Base-by-base conservation (phyloP, 2,329 filamentous ascomycete species). In the Diaporthe sp. region DNA sequence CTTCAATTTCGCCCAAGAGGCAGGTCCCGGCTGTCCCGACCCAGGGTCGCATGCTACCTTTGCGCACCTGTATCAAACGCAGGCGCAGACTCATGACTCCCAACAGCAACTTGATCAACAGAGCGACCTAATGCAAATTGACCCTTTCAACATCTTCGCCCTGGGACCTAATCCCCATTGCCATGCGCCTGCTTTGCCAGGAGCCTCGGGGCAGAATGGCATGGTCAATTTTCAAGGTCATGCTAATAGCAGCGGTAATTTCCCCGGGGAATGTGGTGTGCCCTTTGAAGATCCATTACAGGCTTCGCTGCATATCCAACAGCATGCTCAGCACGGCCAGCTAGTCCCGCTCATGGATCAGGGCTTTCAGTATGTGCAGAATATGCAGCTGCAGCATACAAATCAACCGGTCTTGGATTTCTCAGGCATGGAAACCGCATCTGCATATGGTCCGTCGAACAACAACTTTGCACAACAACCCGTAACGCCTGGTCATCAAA, bases 131-230 rank as follows among this genome's bases (percentile, higher is more conserved):
- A 61, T 31, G 15, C 58, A 65, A 17, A 10, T 34, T 47, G 71
- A 55, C 37, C 34, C 71, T 44, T 73, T 73, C 47, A 28, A 63
- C 20, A 63, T 34, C 13, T 44, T 55, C 15, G 57, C 60, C 22
- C 37, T 65, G 12, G 71, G 71, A n/a, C 58, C 71, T 7, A 65
- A 65, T 20, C 61, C 58, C 4, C 58, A 73, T 34, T 73, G 71
- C 37, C 71, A 73, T 63, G 71, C 71, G 7, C 71, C 71, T 65
- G 58, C 71, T n/a, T 25, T 73, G 22, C 71, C 58, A 15, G 71
- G 47, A 39, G 37, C 71, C 58, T 44, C 71, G 4, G 47, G 37
- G n/a, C 71, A 73, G 28, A 25, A 65, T 37, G 58, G 20, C 20
- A 55, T 73, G 71, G 34, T 34, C 22, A 34, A 55, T 4, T 73